Evolutionary conservation across 2,329 filamentous ascomycete genomes (phyloP).

Genomic region (Penicillium sp.): DNA sequence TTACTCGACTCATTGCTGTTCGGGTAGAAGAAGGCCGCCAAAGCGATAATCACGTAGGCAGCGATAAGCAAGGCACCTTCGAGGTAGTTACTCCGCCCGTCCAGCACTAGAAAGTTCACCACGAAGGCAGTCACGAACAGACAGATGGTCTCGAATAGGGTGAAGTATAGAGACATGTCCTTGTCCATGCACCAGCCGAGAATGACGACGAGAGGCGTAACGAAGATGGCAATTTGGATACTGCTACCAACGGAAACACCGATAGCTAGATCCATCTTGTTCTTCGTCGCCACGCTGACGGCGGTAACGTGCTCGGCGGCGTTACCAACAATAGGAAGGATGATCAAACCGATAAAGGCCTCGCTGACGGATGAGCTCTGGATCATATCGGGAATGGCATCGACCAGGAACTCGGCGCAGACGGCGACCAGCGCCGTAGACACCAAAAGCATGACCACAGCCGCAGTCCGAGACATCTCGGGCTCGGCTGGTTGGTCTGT

Average conservation of each 20-base stretch:
- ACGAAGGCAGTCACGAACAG: slow-evolving; percentile 79
- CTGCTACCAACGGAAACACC: slow-evolving; percentile 74
- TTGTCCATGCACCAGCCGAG: slow-evolving; percentile 71
- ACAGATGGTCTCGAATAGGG: slow-evolving; percentile 61
- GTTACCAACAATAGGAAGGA: slow-evolving; percentile 78
- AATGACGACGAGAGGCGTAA: slow-evolving; percentile 71
- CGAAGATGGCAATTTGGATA: slow-evolving; percentile 74
- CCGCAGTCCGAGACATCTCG: slow-evolving; percentile 54
- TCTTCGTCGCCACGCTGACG: slow-evolving; percentile 73
- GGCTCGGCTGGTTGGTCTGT: slow-evolving; percentile 19
- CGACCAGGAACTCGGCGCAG: slow-evolving; percentile 68
- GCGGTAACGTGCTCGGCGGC: slow-evolving; percentile 78
- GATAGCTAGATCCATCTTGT: slow-evolving; percentile 80
- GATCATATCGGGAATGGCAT: slow-evolving; percentile 66
- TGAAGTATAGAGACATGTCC: slow-evolving; percentile 63
- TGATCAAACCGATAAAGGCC: slow-evolving; percentile 74
- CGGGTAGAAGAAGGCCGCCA: slow-evolving; percentile 45
- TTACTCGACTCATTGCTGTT: slow-evolving; percentile 25
- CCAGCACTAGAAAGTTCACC: slow-evolving; percentile 79
- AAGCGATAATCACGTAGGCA: slow-evolving; percentile 73
- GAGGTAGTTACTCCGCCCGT: slow-evolving; percentile 78
- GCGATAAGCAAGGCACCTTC: slow-evolving; percentile 73
- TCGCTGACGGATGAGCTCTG: slow-evolving; percentile 57
- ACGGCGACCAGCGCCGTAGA: slow-evolving; percentile 57
- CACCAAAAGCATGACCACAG: slow-evolving; percentile 52